Base-by-base conservation (phyloP, 352 stramenopile genomes). In the Phytophthora pseudosyringae region DNA sequence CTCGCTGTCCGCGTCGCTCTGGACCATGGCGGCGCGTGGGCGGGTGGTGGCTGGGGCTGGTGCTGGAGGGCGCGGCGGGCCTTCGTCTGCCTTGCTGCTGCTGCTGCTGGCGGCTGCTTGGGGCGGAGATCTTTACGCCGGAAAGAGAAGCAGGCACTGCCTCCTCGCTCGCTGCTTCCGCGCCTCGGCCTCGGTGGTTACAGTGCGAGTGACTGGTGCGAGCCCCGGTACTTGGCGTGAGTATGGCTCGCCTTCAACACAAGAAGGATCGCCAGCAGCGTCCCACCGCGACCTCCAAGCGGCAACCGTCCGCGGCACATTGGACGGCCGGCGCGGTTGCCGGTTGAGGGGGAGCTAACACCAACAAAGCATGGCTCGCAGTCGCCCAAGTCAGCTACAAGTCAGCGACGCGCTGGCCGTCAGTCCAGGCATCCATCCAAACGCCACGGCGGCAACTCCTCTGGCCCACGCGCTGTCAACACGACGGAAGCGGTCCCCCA, bases 131-230 rank as follows among this genome's bases (percentile, higher is more conserved):
- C 55, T 71, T 71, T 55, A 49, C 49, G 31, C 28, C 31, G 58
- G 46, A 58, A 49, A 32, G 64, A 61, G 49, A 71, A 68, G 52
- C 50, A 59, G 31, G 52, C 57, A 59, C 48, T 63, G 56, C 31
- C 39, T 45, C 25, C 49, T 57, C 51, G 39, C 38, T 26, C 4
- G n/a, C 51, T 49, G 39, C 64, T 64, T 56, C 35, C 41, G 47
- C 41, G 29, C 59, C 28, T 32, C 46, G 10, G 32, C 38, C 66
- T 45, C 50, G 61, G 68, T 56, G 57, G 68, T 76, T 76, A 65
- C 68, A 63, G 31, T 48, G 49, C 41, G 21, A 44, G 50, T 69
- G 56, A 71, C 62, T 68, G 56, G 50, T 75, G 66, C 60, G 41
- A 60, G 31, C 36, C 40, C 7, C 2, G 51, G 39, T 52, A 67